These are phyloP conservation scores for Mentha longifolia DNA, from an alignment of 257 asterid genomes.

Conservation along the genomic window DNA sequence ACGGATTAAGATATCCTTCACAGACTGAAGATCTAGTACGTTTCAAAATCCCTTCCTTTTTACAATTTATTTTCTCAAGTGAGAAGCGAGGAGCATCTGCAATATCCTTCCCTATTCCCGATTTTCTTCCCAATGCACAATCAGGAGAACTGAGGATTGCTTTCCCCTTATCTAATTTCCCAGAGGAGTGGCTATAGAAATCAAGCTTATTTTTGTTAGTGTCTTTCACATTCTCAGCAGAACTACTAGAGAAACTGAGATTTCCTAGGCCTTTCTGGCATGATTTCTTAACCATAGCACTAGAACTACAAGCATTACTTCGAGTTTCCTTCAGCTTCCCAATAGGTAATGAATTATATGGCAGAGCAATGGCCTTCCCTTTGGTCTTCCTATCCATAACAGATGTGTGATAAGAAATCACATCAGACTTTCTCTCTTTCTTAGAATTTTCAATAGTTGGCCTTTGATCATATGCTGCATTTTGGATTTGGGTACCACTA, in stretches of 20 bases:
- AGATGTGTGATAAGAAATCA: conserved; percentile 34
- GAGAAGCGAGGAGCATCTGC: conserved; percentile 30
- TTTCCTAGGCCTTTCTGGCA: conserved; percentile 17
- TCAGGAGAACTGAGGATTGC: conserved; percentile 28
- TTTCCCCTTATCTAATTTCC: conserved; percentile 35
- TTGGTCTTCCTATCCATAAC: conserved; percentile 42
- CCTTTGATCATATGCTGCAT: conserved; percentile 19
- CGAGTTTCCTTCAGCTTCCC: conserved; percentile 28
- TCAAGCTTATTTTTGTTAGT: conserved; percentile 31
- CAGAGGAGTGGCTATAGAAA: conserved; percentile 26
- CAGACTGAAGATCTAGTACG: conserved; percentile 35
- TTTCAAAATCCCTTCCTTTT: conserved; percentile 30
- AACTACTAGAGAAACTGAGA: conserved; percentile 28
- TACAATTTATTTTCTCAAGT: conserved; percentile 31
- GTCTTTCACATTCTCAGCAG: conserved; percentile 36
- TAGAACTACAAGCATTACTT: not conserved
- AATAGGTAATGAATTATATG: conserved; percentile 28
- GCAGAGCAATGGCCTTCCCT: conserved; percentile 45
- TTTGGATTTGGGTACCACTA: conserved; percentile 44
- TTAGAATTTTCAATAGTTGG: conserved; percentile 9
- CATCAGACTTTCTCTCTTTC: conserved; percentile 22
- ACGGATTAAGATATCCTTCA: conserved; percentile 31
- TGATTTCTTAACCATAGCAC: conserved; percentile 23
- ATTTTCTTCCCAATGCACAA: conserved; percentile 13
- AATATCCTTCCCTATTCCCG: conserved; percentile 27